Base-by-base conservation (phyloP, 1,139 yeast species). In the Yamadazyma diddensiae region DNA sequence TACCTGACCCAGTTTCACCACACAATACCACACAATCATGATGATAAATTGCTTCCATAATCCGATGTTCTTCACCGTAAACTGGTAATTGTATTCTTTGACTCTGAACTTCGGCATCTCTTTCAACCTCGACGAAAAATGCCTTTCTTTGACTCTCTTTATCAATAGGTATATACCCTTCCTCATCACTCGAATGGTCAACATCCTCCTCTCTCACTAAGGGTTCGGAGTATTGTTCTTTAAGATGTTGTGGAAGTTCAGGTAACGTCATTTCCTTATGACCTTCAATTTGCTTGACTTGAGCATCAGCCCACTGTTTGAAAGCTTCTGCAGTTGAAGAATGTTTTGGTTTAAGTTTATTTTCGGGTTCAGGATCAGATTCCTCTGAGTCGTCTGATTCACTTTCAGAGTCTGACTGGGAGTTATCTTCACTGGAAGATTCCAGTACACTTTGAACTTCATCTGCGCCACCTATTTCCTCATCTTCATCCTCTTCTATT, bases 31-130 rank as follows among this genome's bases (percentile, higher is more conserved):
- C 79, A 43, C 94, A 84, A 49, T 90, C 97, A 53, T 92, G 86
- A 51, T 92, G 94, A 51, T 85, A 86, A 31, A 94, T 75, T 1
- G 97, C 96, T 55, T 94, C 99, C 97, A 94, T 88, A 31, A 94
- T 85, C 36, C 79, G 69, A 52, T 87, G 96, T 51, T 94, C 99
- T 57, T 88, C 96, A 6, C 82, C 82, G 42, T 77, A 86, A 1
- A 92, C 97, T 0, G 99, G 99, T 15, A 94, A 66, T 33, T 79
- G 72, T 53, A 79, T 62, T 44, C 98, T 70, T 26, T 70, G 70
- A 24, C 64, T 57, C 50, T 87, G 94, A 15, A 90, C 74, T 21
- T 73, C 79, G 0, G 71, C 76, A 1, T 77, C 48, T 45, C 98
- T 71, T 6, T 68, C 65, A 0, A 92, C 83, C 12, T 76, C 66